phyloP scores from a whole-genome alignment of 1,284 basidiomycete species.

The Xanthoconium separans region DNA sequence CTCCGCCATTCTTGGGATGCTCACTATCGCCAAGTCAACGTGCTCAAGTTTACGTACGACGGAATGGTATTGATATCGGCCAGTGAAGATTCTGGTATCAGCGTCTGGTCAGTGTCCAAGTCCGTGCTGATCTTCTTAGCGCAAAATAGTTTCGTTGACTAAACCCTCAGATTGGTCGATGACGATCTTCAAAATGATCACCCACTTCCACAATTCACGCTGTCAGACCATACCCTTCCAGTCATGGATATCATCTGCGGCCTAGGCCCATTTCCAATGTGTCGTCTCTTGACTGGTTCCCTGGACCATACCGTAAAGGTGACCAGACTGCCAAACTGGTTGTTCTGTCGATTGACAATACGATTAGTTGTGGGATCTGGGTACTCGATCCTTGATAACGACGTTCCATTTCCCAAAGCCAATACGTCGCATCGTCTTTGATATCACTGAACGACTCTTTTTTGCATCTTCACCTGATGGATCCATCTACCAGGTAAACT shows the following conservation, averaged over 20 bases:
- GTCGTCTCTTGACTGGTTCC: constrained; percentile 79
- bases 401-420: constrained; percentile 83
- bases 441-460: constrained; percentile 83
- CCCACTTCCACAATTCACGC: constrained; percentile 74
- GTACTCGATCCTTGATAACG: constrained; percentile 74
- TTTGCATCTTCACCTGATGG: constrained; percentile 79
- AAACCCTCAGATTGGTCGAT: constrained; percentile 58
- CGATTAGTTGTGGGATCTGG: constrained; percentile 76
- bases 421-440: constrained; percentile 72
- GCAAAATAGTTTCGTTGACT: constrained; percentile 10
- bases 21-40: constrained; percentile 88
- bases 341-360: constrained; percentile 5
- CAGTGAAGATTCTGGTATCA: constrained; percentile 86
- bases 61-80: constrained; percentile 80
- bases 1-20: constrained; percentile 91
- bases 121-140: constrained; percentile 39
- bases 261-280: constrained; percentile 74
- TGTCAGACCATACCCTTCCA: constrained; percentile 91
- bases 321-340: constrained; percentile 8
- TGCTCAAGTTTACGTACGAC: constrained; percentile 82
- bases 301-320: constrained; percentile 94
- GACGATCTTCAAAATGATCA: constrained; percentile 67
- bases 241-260: constrained; percentile 83
- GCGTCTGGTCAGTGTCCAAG: constrained; percentile 89
- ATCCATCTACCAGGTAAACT: constrained; percentile 75